These are phyloP conservation scores for Xylariaceae sp. DNA, from an alignment of 2,329 filamentous ascomycete genomes.

Conservation along the genomic window DNA sequence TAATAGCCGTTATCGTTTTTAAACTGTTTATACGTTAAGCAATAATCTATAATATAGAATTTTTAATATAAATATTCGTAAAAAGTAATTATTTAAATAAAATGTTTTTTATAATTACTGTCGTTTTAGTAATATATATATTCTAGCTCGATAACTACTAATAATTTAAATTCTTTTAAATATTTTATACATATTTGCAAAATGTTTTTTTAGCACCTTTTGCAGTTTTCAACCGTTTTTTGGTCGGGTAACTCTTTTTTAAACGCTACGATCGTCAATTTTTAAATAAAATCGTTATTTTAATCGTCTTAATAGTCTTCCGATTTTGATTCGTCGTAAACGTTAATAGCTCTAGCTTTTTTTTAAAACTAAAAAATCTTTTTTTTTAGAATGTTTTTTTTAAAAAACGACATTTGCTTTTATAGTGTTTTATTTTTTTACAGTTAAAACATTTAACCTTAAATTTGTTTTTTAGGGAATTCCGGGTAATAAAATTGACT, in stretches of 20 bases:
- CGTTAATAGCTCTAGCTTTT: neutral
- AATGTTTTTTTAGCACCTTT: neutral
- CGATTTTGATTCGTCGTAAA: neutral
- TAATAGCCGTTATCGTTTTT: neutral
- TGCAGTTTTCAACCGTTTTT: neutral
- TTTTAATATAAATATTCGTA: neutral
- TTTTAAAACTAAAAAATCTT: no score
- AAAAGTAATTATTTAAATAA: neutral
- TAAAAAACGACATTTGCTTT: neutral
- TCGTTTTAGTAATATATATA: neutral
- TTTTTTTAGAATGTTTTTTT: no score
- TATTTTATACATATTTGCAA: neutral
- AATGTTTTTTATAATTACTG: neutral
- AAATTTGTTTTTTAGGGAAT: neutral
- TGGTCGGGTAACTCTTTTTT: neutral
- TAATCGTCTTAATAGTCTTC: neutral
- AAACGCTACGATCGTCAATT: neutral
- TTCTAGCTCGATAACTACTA: neutral
- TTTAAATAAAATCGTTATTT: neutral
- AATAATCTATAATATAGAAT: neutral
- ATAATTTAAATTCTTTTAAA: neutral
- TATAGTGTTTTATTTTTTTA: neutral
- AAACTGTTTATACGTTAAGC: neutral
- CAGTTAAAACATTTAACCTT: neutral
- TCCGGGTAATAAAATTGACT: neutral